A percentile compares a stretch with the other conserved stretches of the same genome.
Evolutionary conservation across 495 filamentous ascomycete species (phyloP).

Genomic region (Hyaloscypha finlandica): DNA sequence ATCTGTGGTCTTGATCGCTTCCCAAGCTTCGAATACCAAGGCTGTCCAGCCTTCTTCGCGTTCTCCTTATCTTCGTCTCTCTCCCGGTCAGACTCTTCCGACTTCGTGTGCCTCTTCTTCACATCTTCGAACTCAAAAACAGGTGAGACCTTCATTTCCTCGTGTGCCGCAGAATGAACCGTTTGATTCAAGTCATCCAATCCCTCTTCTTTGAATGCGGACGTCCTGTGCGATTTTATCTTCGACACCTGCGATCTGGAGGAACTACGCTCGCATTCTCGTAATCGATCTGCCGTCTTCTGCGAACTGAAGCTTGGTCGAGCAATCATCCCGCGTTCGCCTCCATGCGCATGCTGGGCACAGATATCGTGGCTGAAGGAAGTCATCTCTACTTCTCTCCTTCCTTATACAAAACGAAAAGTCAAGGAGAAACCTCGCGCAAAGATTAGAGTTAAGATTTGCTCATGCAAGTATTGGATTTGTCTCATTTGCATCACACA

Average conservation of each 20-base stretch:
- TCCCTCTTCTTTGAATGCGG: conserved; percentile 50
- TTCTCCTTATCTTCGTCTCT: conserved; percentile 3
- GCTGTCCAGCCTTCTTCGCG: neutral
- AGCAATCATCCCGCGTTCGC: neutral
- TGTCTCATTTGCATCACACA: neutral
- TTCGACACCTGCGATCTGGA: conserved; percentile 41
- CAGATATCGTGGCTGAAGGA: neutral
- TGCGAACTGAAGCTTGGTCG: conserved; percentile 49
- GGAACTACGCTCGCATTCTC: conserved; percentile 40
- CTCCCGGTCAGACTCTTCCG: neutral
- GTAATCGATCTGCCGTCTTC: conserved; percentile 46
- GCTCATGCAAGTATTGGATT: neutral
- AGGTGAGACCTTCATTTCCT: neutral
- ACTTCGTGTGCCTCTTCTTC: neutral
- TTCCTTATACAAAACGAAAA: neutral
- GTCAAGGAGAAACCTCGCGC: neutral
- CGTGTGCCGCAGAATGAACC: conserved; percentile 29
- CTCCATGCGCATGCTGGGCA: neutral
- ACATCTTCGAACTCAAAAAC: conserved; percentile 24
- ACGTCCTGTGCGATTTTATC: conserved; percentile 32
- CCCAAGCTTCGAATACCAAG: conserved; percentile 18
- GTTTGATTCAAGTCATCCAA: conserved; percentile 40
- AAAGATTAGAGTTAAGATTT: neutral
- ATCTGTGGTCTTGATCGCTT: conserved; percentile 37
- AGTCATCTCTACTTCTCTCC: neutral